Conservation (phyloP, 352 stramenopile genomes). For the Phytopythium boreale region DNA sequence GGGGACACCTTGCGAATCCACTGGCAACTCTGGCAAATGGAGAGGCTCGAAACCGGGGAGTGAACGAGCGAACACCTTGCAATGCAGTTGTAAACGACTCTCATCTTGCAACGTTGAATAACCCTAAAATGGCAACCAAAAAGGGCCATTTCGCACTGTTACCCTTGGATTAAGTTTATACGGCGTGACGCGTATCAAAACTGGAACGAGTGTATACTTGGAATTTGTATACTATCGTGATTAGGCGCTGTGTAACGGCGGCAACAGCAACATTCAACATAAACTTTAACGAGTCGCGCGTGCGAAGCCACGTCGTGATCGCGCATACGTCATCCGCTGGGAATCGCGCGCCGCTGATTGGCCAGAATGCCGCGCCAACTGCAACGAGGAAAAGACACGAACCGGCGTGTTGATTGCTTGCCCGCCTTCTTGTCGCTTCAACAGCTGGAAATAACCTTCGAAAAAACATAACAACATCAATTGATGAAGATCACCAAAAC, state of each 20-base stretch:
- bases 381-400: constrained; percentile 16
- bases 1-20: constrained; percentile 5
- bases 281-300: neutral
- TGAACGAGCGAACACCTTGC: neutral
- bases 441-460: neutral
- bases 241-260: neutral
- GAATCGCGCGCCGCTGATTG: constrained; percentile 6
- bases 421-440: constrained; percentile 3
- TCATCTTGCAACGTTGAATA: neutral
- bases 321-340: constrained; percentile 4
- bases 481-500: constrained; percentile 1
- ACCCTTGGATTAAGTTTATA: neutral
- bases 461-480: neutral
- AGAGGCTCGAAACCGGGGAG: too few species aligned
- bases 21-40: neutral
- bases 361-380: constrained; percentile 3
- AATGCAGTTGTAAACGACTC: neutral
- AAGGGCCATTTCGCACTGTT: neutral
- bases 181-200: neutral
- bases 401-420: constrained; percentile 9
- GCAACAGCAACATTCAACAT: neutral
- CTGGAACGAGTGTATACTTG: neutral
- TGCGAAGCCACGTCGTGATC: constrained; percentile 6
- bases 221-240: neutral
- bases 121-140: neutral